phyloP scores from a whole-genome alignment of 164 flowering plant species.

The Berberis vulgaris region DNA sequence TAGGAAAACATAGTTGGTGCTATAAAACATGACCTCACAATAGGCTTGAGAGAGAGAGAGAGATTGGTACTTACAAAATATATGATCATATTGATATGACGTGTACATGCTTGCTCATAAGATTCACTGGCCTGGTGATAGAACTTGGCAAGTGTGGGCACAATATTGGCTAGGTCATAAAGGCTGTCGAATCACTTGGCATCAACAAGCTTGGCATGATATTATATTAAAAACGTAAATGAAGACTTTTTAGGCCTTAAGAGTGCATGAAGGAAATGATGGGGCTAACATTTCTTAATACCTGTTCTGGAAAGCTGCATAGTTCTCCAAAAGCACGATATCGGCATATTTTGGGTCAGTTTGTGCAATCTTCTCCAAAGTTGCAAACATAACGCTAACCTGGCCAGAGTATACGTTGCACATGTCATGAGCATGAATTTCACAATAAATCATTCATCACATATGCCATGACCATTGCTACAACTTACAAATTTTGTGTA shows the following conservation, averaged over 20 bases:
- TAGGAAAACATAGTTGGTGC: not conserved
- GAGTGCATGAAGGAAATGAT: slow-evolving; percentile 1
- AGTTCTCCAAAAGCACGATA: slow-evolving; percentile 82
- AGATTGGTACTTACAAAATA: slow-evolving; percentile 40
- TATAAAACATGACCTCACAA: not conserved
- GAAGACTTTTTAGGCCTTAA: not conserved
- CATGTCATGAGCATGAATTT: not conserved
- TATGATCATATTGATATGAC: slow-evolving; percentile 84
- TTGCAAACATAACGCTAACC: slow-evolving; percentile 93
- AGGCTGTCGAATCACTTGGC: slow-evolving; percentile 43
- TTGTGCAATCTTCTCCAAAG: slow-evolving; percentile 88
- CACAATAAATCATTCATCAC: not conserved
- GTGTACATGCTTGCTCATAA: slow-evolving; percentile 96
- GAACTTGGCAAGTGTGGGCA: slow-evolving; percentile 91
- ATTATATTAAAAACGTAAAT: not conserved
- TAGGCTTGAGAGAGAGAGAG: not conserved
- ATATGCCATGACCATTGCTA: not conserved
- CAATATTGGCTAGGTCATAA: slow-evolving; percentile 96
- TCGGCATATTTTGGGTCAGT: slow-evolving; percentile 84
- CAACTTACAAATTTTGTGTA: slow-evolving; percentile 88
- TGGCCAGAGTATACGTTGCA: slow-evolving; percentile 21
- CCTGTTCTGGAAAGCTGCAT: slow-evolving; percentile 99
- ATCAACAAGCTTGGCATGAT: slow-evolving; percentile 15
- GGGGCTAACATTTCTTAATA: slow-evolving; percentile 16
- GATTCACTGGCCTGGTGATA: slow-evolving; percentile 98